Conservation (phyloP, 768 basidiomycete genomes). For the Leccinum sublutescens region DNA sequence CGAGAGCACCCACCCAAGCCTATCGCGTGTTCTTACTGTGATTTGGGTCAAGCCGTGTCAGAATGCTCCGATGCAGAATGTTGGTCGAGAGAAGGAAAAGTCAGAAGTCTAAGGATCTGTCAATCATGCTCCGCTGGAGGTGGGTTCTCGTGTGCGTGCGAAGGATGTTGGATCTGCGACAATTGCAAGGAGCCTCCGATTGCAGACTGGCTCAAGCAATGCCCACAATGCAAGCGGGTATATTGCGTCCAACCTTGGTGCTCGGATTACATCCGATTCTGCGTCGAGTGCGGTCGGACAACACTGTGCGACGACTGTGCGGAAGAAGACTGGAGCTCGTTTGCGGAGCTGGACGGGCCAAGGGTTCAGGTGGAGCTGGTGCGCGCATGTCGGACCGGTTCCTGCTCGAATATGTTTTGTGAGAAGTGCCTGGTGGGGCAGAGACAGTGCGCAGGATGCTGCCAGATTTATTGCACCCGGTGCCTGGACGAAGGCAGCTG, state of each 20-base stretch:
- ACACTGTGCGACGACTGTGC: slow-evolving; percentile 7
- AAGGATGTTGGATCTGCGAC: slow-evolving; percentile 22
- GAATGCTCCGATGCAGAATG: slow-evolving; percentile 13
- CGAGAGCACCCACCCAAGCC: slow-evolving; percentile 16
- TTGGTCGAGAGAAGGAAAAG: slow-evolving; percentile 14
- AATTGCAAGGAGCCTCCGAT: slow-evolving; percentile 15
- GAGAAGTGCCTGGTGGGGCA: too few relatives aligned
- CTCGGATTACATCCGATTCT: slow-evolving; percentile 22
- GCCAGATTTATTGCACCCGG: too few relatives aligned
- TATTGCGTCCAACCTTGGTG: slow-evolving; percentile 14
- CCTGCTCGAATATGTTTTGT: too few relatives aligned
- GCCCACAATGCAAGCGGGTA: slow-evolving; percentile 16
- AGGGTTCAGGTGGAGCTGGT: too few relatives aligned
- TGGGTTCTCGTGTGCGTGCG: slow-evolving; percentile 23
- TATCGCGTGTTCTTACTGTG: slow-evolving; percentile 19
- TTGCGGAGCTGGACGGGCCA: too few relatives aligned
- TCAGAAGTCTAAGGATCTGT: slow-evolving; percentile 10
- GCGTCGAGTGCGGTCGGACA: slow-evolving; percentile 18
- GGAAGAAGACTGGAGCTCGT: background rate
- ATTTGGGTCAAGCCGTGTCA: background rate
- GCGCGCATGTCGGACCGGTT: too few relatives aligned
- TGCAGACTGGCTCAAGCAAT: slow-evolving; percentile 11
- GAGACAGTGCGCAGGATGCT: too few relatives aligned
- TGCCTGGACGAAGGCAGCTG: too few relatives aligned
- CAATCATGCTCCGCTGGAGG: slow-evolving; percentile 15